These are phyloP conservation scores for Nothophytophthora sp. DNA, from an alignment of 352 stramenopile species.

Conservation along the genomic window DNA sequence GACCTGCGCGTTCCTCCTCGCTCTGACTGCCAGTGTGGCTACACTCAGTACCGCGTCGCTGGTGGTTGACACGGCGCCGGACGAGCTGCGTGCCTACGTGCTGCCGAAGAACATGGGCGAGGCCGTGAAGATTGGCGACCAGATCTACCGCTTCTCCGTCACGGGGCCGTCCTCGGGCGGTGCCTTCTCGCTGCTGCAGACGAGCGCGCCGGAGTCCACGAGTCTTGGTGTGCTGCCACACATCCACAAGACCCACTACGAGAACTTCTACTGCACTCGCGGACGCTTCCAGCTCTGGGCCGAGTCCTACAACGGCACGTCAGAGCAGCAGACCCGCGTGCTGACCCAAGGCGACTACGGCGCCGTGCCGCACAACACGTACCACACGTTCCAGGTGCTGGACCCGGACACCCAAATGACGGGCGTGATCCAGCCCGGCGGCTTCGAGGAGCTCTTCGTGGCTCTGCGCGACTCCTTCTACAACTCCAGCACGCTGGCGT, in stretches of 20 bases:
- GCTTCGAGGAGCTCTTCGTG: conserved; percentile 60
- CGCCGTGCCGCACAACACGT: conserved; percentile 57
- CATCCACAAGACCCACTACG: conserved; percentile 59
- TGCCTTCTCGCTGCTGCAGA: conserved; percentile 47
- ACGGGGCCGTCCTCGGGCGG: conserved; percentile 44
- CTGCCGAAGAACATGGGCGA: conserved; percentile 46
- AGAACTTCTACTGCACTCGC: conserved; percentile 62
- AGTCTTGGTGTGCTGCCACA: conserved; percentile 50
- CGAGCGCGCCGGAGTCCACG: conserved; percentile 45
- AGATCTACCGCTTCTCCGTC: conserved; percentile 57
- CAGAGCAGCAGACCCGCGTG: conserved; percentile 43
- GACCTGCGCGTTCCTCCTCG: conserved; percentile 17
- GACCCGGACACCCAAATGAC: conserved; percentile 62
- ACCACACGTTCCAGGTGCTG: conserved; percentile 57
- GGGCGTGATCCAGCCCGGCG: conserved; percentile 51
- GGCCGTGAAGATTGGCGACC: conserved; percentile 36
- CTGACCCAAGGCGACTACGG: conserved; percentile 57
- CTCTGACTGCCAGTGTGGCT: conserved; percentile 10
- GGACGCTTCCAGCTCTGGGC: conserved; percentile 55
- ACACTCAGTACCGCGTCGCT: conserved; percentile 28
- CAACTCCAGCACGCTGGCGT: conserved; percentile 46
- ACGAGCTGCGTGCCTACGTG: conserved; percentile 44
- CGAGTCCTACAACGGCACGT: conserved; percentile 27
- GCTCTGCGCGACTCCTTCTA: conserved; percentile 39
- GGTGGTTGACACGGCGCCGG: conserved; percentile 40